phyloP scores from a whole-genome alignment of 768 basidiomycete genomes.

The Bullera alba region DNA sequence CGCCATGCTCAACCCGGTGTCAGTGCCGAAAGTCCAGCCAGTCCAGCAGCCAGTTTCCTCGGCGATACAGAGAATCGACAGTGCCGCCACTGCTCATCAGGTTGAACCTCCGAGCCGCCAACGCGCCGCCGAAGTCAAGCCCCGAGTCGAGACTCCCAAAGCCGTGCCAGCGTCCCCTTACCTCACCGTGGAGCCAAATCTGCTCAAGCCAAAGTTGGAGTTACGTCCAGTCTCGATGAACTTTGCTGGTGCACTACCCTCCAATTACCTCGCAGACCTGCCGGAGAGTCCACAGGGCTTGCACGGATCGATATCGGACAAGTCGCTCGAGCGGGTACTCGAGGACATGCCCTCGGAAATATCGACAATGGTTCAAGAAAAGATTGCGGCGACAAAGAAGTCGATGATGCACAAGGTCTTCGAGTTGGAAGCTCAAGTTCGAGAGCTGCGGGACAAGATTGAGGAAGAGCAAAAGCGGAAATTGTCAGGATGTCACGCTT shows the following conservation, averaged over 20 bases:
- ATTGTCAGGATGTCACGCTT: conserved; percentile 5
- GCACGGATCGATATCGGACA: no score
- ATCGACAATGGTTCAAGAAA: conserved; percentile 1
- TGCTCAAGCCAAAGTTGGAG: conserved; percentile 20
- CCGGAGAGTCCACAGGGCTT: background rate
- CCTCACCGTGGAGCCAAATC: background rate
- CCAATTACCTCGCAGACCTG: conserved; percentile 15
- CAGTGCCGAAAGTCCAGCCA: no score
- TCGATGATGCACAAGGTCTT: conserved; percentile 16
- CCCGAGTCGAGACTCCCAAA: no score
- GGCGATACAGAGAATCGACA: no score
- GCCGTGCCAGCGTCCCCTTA: no score
- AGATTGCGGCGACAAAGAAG: conserved; percentile 15
- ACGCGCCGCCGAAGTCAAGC: no score
- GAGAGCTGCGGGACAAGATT: conserved; percentile 1
- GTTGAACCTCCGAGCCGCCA: no score
- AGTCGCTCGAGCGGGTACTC: background rate
- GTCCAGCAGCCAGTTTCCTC: no score
- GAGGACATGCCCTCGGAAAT: background rate
- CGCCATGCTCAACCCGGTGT: background rate
- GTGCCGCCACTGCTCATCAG: no score
- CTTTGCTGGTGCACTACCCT: conserved; percentile 20
- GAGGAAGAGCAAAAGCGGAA: conserved; percentile 1
- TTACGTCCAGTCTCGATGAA: conserved; percentile 34
- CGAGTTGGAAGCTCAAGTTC: conserved; percentile 25